phyloP scores from a whole-genome alignment of 2,329 filamentous ascomycete genomes.

The Fusarium neocosmosporiellum region DNA sequence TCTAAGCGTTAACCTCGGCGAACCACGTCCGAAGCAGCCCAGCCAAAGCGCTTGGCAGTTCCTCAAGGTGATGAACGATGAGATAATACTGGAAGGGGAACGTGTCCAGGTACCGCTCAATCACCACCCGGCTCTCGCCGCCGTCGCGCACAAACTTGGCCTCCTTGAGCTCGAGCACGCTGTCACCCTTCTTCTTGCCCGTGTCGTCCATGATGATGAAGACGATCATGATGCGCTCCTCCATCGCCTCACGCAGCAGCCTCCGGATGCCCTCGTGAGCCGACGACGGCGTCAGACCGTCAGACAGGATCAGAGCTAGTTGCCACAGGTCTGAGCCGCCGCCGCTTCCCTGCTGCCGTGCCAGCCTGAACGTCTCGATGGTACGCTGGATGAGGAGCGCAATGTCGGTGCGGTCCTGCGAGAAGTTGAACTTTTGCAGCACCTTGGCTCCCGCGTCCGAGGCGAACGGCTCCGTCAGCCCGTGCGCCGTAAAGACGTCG shows the following conservation, averaged over 20 bases:
- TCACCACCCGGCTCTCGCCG: conserved; percentile 76
- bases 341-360: conserved; percentile 69
- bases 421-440: conserved; percentile 86
- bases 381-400: conserved; percentile 79
- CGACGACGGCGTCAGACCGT: conserved; percentile 86
- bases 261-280: conserved; percentile 86
- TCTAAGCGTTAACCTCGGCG: conserved; percentile 70
- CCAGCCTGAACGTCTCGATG: conserved; percentile 83
- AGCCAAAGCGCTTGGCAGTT: conserved; percentile 88
- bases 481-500: conserved; percentile 85
- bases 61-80: conserved; percentile 90
- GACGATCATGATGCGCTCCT: conserved; percentile 97
- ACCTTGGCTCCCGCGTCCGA: conserved; percentile 81
- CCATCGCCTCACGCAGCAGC: conserved; percentile 86
- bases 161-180: conserved; percentile 89
- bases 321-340: conserved; percentile 86
- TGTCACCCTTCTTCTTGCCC: conserved; percentile 61
- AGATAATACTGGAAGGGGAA: conserved; percentile 99
- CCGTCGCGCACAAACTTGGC: conserved; percentile 81
- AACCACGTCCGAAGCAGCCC: conserved; percentile 97
- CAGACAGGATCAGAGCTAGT: conserved; percentile 89
- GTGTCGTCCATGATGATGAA: conserved; percentile 93
- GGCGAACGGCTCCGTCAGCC: conserved; percentile 84
- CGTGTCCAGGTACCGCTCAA: conserved; percentile 91
- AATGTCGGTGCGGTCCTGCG: conserved; percentile 88